Evolutionary conservation across 441 rosid genomes (phyloP), one percentile per base, ranked within the genome.

Genomic region (Pelargonium fulgidum): DNA sequence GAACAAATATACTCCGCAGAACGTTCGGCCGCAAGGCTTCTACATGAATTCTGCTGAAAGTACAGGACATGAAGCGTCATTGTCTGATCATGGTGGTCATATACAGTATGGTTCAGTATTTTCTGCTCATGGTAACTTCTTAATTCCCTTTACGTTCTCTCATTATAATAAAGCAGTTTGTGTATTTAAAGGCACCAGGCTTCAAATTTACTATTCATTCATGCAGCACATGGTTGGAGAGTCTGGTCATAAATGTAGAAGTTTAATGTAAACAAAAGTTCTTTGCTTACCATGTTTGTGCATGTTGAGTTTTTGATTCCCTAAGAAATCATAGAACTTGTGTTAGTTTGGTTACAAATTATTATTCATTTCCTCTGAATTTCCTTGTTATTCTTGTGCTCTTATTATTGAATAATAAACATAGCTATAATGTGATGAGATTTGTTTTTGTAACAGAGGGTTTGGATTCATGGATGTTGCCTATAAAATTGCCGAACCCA

Each of bases 401-500:
- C 8, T 14, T 65, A 4, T 65, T 29, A 45, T 45, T 62, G 44
- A 50, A 64, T 62, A 41, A 48, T 65, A 0, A 65, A 22, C 29
- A 7, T 54, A 66, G 26, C 50, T 52, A 52, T 29, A 29, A 14
- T 12, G n/a, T 39, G 52, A 74, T 77, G 72, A 64, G 14, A 17
- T 72, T 63, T 76, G 47, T 64, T 48, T 12, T 79, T 70, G 14
- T 66, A 68, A 59, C 68, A 87, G 92, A 81, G 65, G 77, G 80
- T 74, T 73, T 84, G 79, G 91, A 82, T 70, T 77, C 95, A 65
- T 89, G 95, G 93, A 79, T 93, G 78, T 75, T 89, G 76, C 97
- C 99, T 29, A 66, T 89, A 56, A 76, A 42, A 70, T 75, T 84
- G 47, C 89, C 85, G 26, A 71, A 77, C 69, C 67, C 83, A 70